Percentiles rank a stretch among this genome's conserved stretches.
phyloP scores from a whole-genome alignment of 2,329 filamentous ascomycete species.

The Penicillium sp. region DNA sequence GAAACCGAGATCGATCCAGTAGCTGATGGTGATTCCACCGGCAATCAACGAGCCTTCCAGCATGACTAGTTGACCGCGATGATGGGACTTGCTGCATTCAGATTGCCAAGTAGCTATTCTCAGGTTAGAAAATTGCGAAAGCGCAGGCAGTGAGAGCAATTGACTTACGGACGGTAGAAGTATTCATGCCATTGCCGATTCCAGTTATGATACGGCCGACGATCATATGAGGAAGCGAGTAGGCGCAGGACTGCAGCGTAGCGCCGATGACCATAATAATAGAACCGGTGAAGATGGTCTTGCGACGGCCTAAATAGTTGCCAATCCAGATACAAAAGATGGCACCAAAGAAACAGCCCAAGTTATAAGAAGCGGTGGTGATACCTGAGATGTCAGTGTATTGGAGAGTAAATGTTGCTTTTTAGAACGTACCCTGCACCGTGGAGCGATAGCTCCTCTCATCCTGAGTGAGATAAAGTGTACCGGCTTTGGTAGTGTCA shows the following conservation, averaged over 20 bases:
- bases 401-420: neutral
- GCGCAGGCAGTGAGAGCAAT: constrained; percentile 29
- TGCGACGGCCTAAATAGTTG: constrained; percentile 48
- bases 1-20: constrained; percentile 48
- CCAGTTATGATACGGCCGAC: constrained; percentile 49
- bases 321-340: constrained; percentile 48
- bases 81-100: constrained; percentile 46
- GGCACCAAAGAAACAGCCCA: constrained; percentile 49
- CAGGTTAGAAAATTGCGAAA: neutral
- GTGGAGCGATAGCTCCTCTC: constrained; percentile 43
- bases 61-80: constrained; percentile 48
- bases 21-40: constrained; percentile 43
- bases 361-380: constrained; percentile 41
- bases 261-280: constrained; percentile 48
- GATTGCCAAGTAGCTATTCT: constrained; percentile 16
- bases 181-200: constrained; percentile 50
- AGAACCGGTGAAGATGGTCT: constrained; percentile 47
- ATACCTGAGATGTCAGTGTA: constrained; percentile 29
- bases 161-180: constrained; percentile 49
- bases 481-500: constrained; percentile 39
- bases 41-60: constrained; percentile 47
- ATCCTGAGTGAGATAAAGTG: constrained; percentile 18
- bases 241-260: constrained; percentile 46
- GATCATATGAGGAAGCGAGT: constrained; percentile 46
- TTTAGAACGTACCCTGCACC: constrained; percentile 25